A percentile compares a stretch with the other conserved stretches of the same genome.
Evolutionary conservation across 2,329 filamentous ascomycete species (phyloP).

Genomic region (Fusarium odoratissimum): DNA sequence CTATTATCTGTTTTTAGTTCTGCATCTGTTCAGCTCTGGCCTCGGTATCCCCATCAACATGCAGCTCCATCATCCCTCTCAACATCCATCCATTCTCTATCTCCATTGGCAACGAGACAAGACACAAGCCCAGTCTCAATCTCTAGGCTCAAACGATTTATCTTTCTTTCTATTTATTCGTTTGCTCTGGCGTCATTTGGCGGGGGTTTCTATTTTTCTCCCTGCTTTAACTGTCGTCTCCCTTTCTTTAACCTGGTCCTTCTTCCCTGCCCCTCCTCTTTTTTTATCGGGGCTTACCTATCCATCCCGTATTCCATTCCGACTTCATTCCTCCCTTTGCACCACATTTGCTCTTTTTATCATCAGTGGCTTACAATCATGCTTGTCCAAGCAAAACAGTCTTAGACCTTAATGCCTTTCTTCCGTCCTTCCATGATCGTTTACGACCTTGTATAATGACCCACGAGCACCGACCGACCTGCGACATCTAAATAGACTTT

Average conservation of each 20-base stretch:
- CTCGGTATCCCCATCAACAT: conserved; percentile 34
- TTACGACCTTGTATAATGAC: conserved; percentile 46
- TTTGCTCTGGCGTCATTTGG: conserved; percentile 17
- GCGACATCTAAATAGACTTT: conserved; percentile 40
- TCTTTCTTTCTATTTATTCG: conserved; percentile 16
- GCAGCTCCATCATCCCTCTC: conserved; percentile 26
- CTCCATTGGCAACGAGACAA: conserved; percentile 39
- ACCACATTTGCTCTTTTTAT: conserved; percentile 24
- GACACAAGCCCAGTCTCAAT: conserved; percentile 20
- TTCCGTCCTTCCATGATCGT: conserved; percentile 41
- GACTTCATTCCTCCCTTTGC: conserved; percentile 41
- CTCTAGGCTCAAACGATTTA: neutral
- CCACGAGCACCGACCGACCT: conserved; percentile 41
- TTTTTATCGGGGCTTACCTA: conserved; percentile 37
- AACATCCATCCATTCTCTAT: conserved; percentile 3
- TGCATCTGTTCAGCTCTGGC: conserved; percentile 1
- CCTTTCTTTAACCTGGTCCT: conserved; percentile 28
- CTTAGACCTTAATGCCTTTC: conserved; percentile 46
- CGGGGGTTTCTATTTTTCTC: conserved; percentile 23
- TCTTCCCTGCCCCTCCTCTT: conserved; percentile 45
- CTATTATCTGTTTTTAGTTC: neutral
- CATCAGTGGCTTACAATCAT: conserved; percentile 39
- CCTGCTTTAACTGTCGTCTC: conserved; percentile 25
- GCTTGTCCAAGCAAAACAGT: conserved; percentile 37
- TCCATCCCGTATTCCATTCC: conserved; percentile 39